phyloP scores from a whole-genome alignment of 2,329 filamentous ascomycete species.

The Mycosphaerella sp. region DNA sequence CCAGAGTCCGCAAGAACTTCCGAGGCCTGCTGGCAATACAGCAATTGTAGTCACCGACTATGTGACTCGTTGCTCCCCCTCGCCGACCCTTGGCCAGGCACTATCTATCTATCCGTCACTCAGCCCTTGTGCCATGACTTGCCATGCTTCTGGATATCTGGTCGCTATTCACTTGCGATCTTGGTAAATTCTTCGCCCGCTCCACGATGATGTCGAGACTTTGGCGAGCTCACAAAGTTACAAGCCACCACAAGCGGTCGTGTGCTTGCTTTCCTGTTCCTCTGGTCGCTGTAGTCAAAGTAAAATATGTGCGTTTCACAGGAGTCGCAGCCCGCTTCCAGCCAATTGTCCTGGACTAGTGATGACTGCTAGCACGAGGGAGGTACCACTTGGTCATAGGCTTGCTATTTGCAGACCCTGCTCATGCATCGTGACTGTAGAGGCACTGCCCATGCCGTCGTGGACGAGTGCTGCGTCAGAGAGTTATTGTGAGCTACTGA shows the following conservation, averaged over 20 bases:
- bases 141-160: background rate
- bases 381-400: conserved; percentile 1
- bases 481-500: background rate
- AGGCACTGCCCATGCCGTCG: conserved; percentile 1
- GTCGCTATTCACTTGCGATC: background rate
- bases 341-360: conserved; percentile 2
- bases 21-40: background rate
- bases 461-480: conserved; percentile 3
- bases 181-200: background rate
- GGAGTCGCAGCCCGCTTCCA: background rate
- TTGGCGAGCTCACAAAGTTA: background rate
- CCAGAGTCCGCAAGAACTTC: background rate
- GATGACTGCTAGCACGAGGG: conserved; percentile 2
- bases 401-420: conserved; percentile 11
- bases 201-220: background rate
- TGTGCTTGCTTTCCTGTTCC: conserved; percentile 25
- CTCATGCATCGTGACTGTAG: conserved; percentile 1
- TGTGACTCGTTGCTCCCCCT: background rate
- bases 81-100: too few species aligned
- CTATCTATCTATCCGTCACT: background rate
- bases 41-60: background rate
- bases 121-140: background rate
- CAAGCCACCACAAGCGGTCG: conserved; percentile 29
- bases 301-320: background rate
- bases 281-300: conserved; percentile 1